phyloP scores from a whole-genome alignment of 2,329 filamentous ascomycete species.

The Pseudogymnoascus sp. region DNA sequence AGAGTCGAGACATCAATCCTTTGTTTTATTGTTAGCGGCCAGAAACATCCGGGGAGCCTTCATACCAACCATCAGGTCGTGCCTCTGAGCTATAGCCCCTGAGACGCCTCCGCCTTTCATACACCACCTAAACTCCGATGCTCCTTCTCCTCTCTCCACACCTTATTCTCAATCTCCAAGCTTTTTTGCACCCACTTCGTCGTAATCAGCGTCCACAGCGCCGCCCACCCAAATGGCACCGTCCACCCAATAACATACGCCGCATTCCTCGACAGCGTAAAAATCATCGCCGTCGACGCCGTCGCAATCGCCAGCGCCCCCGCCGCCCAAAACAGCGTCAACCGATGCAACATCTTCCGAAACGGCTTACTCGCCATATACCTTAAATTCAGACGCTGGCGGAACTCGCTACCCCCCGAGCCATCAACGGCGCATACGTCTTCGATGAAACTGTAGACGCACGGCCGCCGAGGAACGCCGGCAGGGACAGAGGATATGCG shows the following conservation, averaged over 20 bases:
- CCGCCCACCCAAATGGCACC: constrained; percentile 21
- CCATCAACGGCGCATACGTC: constrained; percentile 49
- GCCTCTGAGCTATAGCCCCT: neutral
- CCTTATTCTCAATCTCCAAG: constrained; percentile 18
- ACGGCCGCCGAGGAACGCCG: constrained; percentile 44
- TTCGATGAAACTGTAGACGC: constrained; percentile 48
- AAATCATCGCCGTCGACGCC: neutral
- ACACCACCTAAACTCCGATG: neutral
- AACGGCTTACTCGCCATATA: constrained; percentile 48
- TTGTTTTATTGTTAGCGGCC: too few species aligned
- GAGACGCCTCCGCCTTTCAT: neutral
- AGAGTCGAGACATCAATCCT: neutral
- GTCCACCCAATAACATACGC: constrained; percentile 22
- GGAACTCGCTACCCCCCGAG: constrained; percentile 44
- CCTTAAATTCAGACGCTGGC: constrained; percentile 43
- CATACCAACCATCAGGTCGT: neutral
- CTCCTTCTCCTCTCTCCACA: constrained; percentile 18
- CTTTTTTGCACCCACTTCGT: constrained; percentile 19
- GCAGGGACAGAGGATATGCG: constrained; percentile 46
- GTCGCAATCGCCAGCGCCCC: neutral
- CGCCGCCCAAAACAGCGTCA: constrained; percentile 46
- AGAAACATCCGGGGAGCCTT: neutral
- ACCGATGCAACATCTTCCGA: constrained; percentile 44
- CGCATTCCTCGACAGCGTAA: constrained; percentile 3
- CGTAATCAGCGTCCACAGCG: constrained; percentile 16